A percentile compares a stretch with the other conserved stretches of the same genome.
Conservation (phyloP, 225 moss, liverwort and hornwort species). For the Sphagnum contortum region DNA sequence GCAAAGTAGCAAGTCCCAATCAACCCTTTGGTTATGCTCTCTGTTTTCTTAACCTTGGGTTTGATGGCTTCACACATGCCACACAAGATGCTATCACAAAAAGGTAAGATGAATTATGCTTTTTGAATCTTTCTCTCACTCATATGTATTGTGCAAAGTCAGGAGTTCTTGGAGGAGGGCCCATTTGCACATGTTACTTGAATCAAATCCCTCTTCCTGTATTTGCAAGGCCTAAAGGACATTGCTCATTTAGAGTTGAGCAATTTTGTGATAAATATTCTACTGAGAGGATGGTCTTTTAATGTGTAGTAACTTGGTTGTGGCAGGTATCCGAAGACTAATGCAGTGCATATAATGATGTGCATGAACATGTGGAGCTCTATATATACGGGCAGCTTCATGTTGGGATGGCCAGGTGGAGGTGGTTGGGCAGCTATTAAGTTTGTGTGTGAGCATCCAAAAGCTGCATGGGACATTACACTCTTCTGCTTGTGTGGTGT, state of each 20-base stretch:
- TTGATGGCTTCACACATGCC: constrained; percentile 95
- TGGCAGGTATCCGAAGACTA: constrained; percentile 85
- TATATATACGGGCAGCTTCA: constrained; percentile 66
- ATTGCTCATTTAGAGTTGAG: too few species aligned
- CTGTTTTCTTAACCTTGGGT: constrained; percentile 71
- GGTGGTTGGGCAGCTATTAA: constrained; percentile 74
- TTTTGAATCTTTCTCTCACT: background rate
- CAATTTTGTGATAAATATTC: too few species aligned
- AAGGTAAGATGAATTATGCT: constrained; percentile 24
- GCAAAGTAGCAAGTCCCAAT: constrained; percentile 76
- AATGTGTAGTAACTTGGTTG: background rate
- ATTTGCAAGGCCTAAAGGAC: too few species aligned
- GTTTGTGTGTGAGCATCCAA: constrained; percentile 66
- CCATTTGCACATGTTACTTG: too few species aligned
- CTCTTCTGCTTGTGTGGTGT: constrained; percentile 91
- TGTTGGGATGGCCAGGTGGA: constrained; percentile 73
- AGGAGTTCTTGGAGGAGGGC: background rate
- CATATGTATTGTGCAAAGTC: background rate
- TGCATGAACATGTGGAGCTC: constrained; percentile 99
- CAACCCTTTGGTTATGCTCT: constrained; percentile 78
- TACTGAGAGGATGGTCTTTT: background rate
- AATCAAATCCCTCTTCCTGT: too few species aligned
- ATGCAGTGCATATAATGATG: constrained; percentile 93
- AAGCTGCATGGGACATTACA: constrained; percentile 77
- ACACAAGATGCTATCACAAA: constrained; percentile 84